Conservation (phyloP, 2,329 filamentous ascomycete species). For the Fusarium acutatum region DNA sequence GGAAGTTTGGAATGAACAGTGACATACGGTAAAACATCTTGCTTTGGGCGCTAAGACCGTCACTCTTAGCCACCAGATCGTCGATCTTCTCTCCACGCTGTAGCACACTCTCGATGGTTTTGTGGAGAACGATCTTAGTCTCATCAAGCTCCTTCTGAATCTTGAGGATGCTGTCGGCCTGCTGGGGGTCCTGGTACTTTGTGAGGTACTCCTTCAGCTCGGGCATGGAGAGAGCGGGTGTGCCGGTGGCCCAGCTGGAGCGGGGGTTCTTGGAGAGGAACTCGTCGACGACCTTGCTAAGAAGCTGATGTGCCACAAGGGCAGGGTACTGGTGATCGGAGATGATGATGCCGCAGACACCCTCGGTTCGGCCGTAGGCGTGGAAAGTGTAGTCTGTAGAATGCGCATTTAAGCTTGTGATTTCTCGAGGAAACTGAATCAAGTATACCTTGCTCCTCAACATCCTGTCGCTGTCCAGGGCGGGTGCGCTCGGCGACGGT, state of each 20-base stretch:
- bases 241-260: constrained; percentile 69
- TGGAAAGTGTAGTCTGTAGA: constrained; percentile 75
- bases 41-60: constrained; percentile 87
- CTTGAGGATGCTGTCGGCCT: constrained; percentile 92
- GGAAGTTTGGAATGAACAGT: background rate
- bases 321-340: constrained; percentile 78
- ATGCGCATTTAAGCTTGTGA: constrained; percentile 23
- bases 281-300: constrained; percentile 87
- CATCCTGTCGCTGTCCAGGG: constrained; percentile 83
- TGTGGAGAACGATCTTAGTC: constrained; percentile 96
- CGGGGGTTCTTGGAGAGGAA: constrained; percentile 81
- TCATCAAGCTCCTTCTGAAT: constrained; percentile 97
- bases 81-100: constrained; percentile 98
- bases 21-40: constrained; percentile 94
- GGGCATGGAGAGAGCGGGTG: constrained; percentile 68
- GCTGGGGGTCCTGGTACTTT: constrained; percentile 84
- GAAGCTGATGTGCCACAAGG: constrained; percentile 84
- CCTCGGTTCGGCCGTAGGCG: constrained; percentile 78
- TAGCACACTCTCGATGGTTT: constrained; percentile 89
- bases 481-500: constrained; percentile 87
- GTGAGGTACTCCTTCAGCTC: constrained; percentile 79
- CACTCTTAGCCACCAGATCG: constrained; percentile 90
- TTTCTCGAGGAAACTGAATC: background rate
- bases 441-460: constrained; percentile 76
- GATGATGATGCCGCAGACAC: constrained; percentile 80